These are phyloP conservation scores for Skeletonema costatum DNA, from an alignment of 108 stramenopile genomes.

Conservation along the genomic window DNA sequence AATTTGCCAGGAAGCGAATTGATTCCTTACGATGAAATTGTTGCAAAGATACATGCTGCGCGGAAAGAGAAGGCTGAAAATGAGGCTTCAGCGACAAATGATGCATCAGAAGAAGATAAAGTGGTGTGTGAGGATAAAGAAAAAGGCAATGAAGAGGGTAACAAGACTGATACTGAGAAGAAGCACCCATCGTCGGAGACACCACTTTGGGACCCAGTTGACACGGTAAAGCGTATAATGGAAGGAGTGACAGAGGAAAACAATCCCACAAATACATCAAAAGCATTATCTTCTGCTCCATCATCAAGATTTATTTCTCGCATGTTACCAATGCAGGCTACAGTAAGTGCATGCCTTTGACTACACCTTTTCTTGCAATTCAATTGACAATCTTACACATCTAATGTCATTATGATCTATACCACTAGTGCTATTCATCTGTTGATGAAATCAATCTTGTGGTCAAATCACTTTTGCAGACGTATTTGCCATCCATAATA, in stretches of 20 bases:
- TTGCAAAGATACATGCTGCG: constrained; percentile 1
- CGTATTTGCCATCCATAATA: constrained; percentile 28
- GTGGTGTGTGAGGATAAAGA: not conserved
- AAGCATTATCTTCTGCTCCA: constrained; percentile 32
- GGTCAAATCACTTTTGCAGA: constrained; percentile 42
- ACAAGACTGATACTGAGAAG: constrained; percentile 1
- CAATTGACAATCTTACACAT: not conserved
- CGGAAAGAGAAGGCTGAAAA: constrained; percentile 1
- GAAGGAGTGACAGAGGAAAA: constrained; percentile 25
- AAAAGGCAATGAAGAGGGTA: constrained; percentile 1
- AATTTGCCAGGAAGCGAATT: constrained; percentile 46
- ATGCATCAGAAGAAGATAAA: constrained; percentile 2
- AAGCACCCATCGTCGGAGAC: not conserved
- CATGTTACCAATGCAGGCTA: constrained; percentile 84
- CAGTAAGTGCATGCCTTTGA: constrained; percentile 34
- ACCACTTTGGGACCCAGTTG: constrained; percentile 69
- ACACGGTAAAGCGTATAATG: constrained; percentile 60
- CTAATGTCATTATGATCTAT: not conserved
- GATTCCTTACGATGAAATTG: constrained; percentile 51
- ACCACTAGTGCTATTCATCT: constrained; percentile 63
- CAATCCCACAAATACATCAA: not conserved
- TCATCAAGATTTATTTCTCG: constrained; percentile 72
- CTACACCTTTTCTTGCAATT: not conserved
- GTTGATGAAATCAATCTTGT: constrained; percentile 67
- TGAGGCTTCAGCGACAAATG: not conserved